A percentile compares a stretch with the other conserved stretches of the same genome.
These are phyloP conservation scores for Athelia sp. DNA, from an alignment of 1,284 basidiomycete species.

Conservation along the genomic window DNA sequence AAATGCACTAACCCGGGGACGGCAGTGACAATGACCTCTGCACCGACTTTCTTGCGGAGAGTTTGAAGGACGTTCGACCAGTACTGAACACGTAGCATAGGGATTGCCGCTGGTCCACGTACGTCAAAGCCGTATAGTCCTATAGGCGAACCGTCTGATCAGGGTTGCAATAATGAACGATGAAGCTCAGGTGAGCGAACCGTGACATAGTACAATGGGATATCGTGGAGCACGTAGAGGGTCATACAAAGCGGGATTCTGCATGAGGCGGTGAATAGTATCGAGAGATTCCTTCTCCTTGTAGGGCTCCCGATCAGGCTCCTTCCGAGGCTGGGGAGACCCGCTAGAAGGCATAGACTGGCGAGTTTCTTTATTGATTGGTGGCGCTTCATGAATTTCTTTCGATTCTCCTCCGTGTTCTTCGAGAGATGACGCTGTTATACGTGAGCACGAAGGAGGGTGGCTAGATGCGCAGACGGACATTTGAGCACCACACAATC, in stretches of 20 bases:
- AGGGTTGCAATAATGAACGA: neutral
- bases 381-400: neutral
- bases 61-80: conserved; percentile 90
- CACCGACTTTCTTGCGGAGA: conserved; percentile 79
- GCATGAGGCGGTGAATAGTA: conserved; percentile 69
- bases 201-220: conserved; percentile 94
- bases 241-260: conserved; percentile 68
- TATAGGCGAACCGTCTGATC: conserved; percentile 23
- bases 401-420: neutral
- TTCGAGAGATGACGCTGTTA: neutral
- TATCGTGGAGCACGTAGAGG: conserved; percentile 78
- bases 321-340: neutral
- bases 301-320: neutral
- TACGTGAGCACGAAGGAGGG: neutral
- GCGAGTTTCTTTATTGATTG: neutral
- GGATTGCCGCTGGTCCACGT: conserved; percentile 70
- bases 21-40: conserved; percentile 91
- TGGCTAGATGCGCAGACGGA: neutral
- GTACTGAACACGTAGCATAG: conserved; percentile 86
- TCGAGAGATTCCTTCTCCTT: conserved; percentile 29
- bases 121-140: conserved; percentile 96
- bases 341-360: neutral
- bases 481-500: neutral
- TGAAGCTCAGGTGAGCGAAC: conserved; percentile 39
- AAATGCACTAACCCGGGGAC: conserved; percentile 75